These are phyloP conservation scores for Phytopythium vexans DNA, from an alignment of 352 stramenopile genomes.

Conservation along the genomic window DNA sequence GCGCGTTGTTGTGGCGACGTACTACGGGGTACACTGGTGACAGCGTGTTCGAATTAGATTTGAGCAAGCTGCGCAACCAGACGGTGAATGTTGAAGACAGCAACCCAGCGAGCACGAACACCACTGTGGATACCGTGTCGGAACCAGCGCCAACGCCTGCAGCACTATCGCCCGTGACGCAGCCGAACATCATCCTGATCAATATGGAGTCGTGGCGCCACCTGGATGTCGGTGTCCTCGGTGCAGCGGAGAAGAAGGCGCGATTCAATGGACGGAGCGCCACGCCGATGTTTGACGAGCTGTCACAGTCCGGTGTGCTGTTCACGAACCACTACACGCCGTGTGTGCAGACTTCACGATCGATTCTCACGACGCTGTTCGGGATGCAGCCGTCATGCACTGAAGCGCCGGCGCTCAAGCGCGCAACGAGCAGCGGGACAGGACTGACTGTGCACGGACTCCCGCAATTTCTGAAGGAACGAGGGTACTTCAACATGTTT, in stretches of 20 bases:
- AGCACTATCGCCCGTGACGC: constrained; percentile 1
- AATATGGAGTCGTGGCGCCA: constrained; percentile 74
- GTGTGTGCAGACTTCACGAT: constrained; percentile 55
- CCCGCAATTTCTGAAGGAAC: constrained; percentile 64
- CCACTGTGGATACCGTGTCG: no score
- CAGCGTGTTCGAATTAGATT: constrained; percentile 39
- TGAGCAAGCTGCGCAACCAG: constrained; percentile 23
- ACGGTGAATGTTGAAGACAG: constrained; percentile 3
- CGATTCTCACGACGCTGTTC: constrained; percentile 68
- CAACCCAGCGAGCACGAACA: constrained; percentile 5
- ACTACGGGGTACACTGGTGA: constrained; percentile 54
- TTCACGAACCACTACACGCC: constrained; percentile 72
- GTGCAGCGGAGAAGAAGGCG: constrained; percentile 39
- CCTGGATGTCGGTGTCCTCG: constrained; percentile 65
- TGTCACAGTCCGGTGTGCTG: constrained; percentile 48
- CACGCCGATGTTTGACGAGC: constrained; percentile 58
- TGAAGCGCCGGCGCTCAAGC: constrained; percentile 57
- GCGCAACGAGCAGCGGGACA: constrained; percentile 37
- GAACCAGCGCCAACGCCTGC: neutral
- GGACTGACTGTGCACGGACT: constrained; percentile 23
- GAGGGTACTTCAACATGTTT: constrained; percentile 69
- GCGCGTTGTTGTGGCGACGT: constrained; percentile 61
- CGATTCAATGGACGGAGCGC: constrained; percentile 32
- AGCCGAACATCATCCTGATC: constrained; percentile 67
- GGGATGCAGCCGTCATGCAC: constrained; percentile 69